Conservation (phyloP, 2,329 filamentous ascomycete genomes). For the Microsporum audouinii region DNA sequence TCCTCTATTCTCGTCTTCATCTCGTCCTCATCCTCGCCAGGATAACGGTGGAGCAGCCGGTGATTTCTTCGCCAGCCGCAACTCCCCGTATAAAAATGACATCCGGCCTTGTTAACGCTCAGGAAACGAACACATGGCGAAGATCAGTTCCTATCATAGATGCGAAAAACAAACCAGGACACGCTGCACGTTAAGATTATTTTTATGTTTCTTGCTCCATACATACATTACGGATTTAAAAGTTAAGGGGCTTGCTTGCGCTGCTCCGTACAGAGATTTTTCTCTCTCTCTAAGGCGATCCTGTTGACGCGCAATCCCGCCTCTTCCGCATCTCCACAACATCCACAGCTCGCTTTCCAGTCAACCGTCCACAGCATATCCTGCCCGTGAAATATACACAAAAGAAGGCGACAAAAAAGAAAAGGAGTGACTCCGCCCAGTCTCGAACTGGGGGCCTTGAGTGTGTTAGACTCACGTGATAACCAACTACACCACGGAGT, state of each 20-base stretch:
- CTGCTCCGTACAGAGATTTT: not conserved
- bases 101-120: constrained; percentile 1
- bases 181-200: not conserved
- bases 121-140: not conserved
- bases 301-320: not conserved
- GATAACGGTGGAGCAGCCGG: not conserved
- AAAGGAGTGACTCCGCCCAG: constrained; percentile 9
- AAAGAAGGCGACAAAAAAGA: not conserved
- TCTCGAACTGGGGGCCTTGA: constrained; percentile 12
- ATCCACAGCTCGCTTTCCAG: not conserved
- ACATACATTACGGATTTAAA: not conserved
- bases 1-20: not conserved
- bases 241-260: not conserved
- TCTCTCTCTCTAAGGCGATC: not conserved
- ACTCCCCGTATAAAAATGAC: not conserved
- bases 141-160: not conserved
- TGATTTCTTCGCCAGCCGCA: not conserved
- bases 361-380: no score
- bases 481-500: constrained; percentile 11
- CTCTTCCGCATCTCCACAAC: not conserved
- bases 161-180: not conserved
- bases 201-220: not conserved
- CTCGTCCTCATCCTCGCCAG: not conserved
- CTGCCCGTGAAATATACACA: not conserved
- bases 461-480: constrained; percentile 13